Evolutionary conservation across 2,329 filamentous ascomycete species (phyloP).

Genomic region (Trichoderma sp.): DNA sequence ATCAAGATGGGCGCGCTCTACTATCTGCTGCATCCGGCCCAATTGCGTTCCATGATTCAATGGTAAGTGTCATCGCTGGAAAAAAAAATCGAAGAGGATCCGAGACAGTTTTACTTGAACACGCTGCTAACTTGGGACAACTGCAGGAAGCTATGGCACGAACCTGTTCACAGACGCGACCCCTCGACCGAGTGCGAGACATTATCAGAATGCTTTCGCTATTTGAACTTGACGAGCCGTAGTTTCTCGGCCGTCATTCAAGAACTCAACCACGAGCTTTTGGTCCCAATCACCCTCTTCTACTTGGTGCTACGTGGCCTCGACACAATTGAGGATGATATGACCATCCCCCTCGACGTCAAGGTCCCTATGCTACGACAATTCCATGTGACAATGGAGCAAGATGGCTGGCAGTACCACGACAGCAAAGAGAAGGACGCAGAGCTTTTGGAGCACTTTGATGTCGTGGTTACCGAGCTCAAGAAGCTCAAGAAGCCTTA

Average conservation of each 20-base stretch:
- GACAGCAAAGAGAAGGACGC: conserved; percentile 94
- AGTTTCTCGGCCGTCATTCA: conserved; percentile 93
- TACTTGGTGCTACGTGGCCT: conserved; percentile 90
- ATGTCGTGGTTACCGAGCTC: conserved; percentile 82
- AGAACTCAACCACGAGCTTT: conserved; percentile 90
- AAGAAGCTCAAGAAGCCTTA: conserved; percentile 76
- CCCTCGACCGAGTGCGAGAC: conserved; percentile 71
- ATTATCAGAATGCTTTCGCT: conserved; percentile 81
- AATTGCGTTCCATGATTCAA: conserved; percentile 84
- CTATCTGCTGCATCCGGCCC: conserved; percentile 71
- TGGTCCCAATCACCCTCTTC: conserved; percentile 87
- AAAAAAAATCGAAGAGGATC: neutral
- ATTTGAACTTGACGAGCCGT: conserved; percentile 83
- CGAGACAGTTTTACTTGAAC: neutral
- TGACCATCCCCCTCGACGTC: conserved; percentile 77
- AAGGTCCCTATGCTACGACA: conserved; percentile 86
- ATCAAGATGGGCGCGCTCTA: conserved; percentile 67
- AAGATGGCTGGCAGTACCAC: conserved; percentile 87
- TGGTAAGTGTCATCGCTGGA: conserved; percentile 60
- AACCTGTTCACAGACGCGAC: conserved; percentile 84
- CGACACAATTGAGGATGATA: conserved; percentile 99
- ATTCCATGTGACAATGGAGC: conserved; percentile 76
- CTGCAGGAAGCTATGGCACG: conserved; percentile 91
- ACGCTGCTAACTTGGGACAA: conserved; percentile 28
- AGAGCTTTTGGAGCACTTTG: conserved; percentile 88